A percentile compares a stretch with the other conserved stretches of the same genome.
phyloP scores from a whole-genome alignment of 768 basidiomycete species.

The Collybia nuda region DNA sequence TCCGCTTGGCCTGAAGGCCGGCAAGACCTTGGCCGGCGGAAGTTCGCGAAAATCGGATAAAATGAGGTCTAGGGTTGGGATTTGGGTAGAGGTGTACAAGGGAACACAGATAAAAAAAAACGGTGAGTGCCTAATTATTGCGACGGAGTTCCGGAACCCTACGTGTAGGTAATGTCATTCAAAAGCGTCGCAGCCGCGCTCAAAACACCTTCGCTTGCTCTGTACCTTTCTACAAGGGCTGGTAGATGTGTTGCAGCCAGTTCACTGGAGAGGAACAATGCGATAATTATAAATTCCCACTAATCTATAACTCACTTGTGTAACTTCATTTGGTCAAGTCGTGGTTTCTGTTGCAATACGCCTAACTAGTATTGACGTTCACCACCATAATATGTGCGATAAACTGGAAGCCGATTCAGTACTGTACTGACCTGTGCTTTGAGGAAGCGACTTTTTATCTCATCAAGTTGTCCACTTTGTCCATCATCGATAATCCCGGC shows the following conservation, averaged over 20 bases:
- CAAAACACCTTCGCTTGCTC: conserved; percentile 17
- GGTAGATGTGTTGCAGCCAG: conserved; percentile 39
- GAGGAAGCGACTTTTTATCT: conserved; percentile 8
- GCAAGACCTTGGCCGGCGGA: conserved; percentile 30
- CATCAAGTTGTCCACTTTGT: conserved; percentile 10
- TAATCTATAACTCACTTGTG: conserved; percentile 14
- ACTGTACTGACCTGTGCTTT: conserved; percentile 18
- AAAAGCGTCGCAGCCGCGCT: conserved; percentile 26
- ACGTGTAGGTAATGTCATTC: conserved; percentile 35
- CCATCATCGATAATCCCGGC: conserved; percentile 12
- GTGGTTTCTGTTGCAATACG: conserved; percentile 22
- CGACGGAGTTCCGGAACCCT: conserved; percentile 9
- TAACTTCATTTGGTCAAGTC: conserved; percentile 14
- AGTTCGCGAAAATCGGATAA: conserved; percentile 34
- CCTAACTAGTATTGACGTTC: no score
- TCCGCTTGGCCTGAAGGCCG: conserved; percentile 35
- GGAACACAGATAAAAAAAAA: background rate
- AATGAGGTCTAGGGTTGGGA: conserved; percentile 32
- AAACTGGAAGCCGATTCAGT: no score
- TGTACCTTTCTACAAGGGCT: conserved; percentile 27
- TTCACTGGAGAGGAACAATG: conserved; percentile 20
- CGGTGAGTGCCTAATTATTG: background rate
- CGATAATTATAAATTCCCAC: conserved; percentile 35
- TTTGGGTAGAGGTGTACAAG: no score
- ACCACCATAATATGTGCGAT: no score